Evolutionary conservation across 176 grass and related monocot genomes (phyloP), one percentile per base, ranked within the genome.

Genomic region (Oryza meridionalis): DNA sequence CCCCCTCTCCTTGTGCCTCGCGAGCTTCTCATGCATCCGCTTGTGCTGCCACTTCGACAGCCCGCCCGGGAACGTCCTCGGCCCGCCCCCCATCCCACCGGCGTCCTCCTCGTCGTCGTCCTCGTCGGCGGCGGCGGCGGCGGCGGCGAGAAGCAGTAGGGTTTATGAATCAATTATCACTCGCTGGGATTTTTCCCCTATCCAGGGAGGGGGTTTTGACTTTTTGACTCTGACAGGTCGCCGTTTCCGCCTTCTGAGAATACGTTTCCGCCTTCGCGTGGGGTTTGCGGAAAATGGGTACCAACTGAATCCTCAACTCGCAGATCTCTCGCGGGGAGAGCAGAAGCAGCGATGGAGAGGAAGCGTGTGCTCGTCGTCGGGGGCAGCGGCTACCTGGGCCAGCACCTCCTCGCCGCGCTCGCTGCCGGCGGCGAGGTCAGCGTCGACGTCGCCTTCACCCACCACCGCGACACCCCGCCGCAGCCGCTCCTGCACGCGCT

Each of bases 11-110:
- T 97, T 97, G 59, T 86, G 78, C 55, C 88, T 84, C 53, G 92
- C 95, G 49, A 94, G 82, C 84, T 94, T 97, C 88, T 97, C 92
- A 75, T 94, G 95, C 95, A 94, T 90, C 68, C 95, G 85, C 87
- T 87, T 94, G 92, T 98, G 88, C 77, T 95, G 91, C 95, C 95
- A 98, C 77, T 93, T 98, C 24, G 83, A 88, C 21, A 98, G 85
- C 67, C 95, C 95, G 0, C 92, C 92, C 2, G 95, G 88, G 82
- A 97, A 97, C 69, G 92, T 97, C 68, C 92, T 81, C 11, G 90
- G 94, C 2, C 94, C 94, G 37, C 94, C 86, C 90, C 90, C 95
- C 92, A 94, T 97, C 25, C 27, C 38, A 40, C 38, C 7, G 38
- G 38, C 38, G 38, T 40, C 38, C 35, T 37, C 33, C 3, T 35